These are phyloP conservation scores for Mortierella sp. DNA, from an alignment of 371 early-diverging fungal species.

Conservation along the genomic window DNA sequence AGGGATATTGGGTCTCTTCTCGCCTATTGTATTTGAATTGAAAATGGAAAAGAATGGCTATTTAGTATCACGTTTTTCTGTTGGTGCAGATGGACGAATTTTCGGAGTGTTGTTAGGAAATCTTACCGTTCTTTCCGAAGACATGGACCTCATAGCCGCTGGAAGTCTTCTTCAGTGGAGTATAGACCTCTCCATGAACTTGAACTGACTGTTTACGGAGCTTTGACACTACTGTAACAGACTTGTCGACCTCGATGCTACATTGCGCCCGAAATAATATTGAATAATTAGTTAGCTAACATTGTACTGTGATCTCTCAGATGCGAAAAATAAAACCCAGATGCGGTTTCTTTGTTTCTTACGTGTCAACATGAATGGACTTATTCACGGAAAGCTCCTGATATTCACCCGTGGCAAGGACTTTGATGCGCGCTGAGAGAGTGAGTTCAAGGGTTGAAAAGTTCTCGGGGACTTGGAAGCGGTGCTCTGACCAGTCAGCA, in stretches of 20 bases:
- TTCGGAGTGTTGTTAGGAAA: not conserved
- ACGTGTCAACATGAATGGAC: slow-evolving; percentile 5
- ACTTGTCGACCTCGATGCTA: slow-evolving; percentile 17
- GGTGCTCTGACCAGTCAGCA: slow-evolving; percentile 40
- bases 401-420: slow-evolving; percentile 33
- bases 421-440: slow-evolving; percentile 59
- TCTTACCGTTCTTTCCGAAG: slow-evolving; percentile 68
- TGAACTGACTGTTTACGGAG: slow-evolving; percentile 25
- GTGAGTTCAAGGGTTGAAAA: slow-evolving; percentile 45
- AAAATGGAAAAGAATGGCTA: slow-evolving; percentile 54
- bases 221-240: slow-evolving; percentile 1
- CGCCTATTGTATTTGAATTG: slow-evolving; percentile 45
- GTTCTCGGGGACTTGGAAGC: slow-evolving; percentile 46
- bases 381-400: slow-evolving; percentile 9
- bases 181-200: slow-evolving; percentile 42
- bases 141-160: slow-evolving; percentile 58
- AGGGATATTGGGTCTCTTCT: slow-evolving; percentile 55
- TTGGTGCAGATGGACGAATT: not conserved
- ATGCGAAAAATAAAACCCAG: no score
- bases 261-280: not conserved
- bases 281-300: not conserved
- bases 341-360: not conserved
- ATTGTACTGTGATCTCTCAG: not conserved
- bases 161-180: slow-evolving; percentile 42
- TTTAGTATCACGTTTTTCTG: slow-evolving; percentile 48